These are phyloP conservation scores for Metschnikowia continentalis DNA, from an alignment of 805 yeast genomes.

Conservation along the genomic window DNA sequence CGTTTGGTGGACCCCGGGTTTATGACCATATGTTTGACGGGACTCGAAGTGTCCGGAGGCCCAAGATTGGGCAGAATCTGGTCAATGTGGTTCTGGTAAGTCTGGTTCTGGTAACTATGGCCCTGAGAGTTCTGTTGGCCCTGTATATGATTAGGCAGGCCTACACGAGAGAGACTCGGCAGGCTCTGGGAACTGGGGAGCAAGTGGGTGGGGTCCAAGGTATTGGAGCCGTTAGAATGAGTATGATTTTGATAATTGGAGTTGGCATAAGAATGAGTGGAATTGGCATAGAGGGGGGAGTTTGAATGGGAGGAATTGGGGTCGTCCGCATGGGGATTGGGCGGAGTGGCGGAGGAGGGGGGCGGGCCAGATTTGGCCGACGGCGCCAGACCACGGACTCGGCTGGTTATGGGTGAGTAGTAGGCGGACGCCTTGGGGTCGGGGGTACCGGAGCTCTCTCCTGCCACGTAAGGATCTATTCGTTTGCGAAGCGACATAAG, in stretches of 20 bases:
- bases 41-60: no score
- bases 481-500: constrained; percentile 19
- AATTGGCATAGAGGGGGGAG: no score
- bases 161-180: neutral
- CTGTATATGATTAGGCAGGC: neutral
- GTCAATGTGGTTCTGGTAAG: no score
- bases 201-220: constrained; percentile 16
- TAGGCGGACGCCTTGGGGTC: constrained; percentile 7
- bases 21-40: neutral
- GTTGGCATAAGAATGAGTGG: constrained; percentile 9
- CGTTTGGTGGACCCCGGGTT: neutral
- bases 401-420: constrained; percentile 13
- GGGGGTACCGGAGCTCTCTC: neutral
- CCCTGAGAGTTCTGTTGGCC: no score
- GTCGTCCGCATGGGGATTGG: constrained; percentile 10
- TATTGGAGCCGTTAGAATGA: neutral
- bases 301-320: no score
- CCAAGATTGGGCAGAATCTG: no score
- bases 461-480: constrained; percentile 20
- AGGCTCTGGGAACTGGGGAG: neutral
- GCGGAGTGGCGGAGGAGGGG: constrained; percentile 17
- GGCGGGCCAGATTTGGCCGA: constrained; percentile 25
- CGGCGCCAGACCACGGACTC: constrained; percentile 3
- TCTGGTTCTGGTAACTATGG: no score
- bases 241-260: neutral